Percentiles rank a stretch among this genome's conserved stretches.
Conservation (phyloP, 2,329 filamentous ascomycete species). For the Colletotrichum costaricense region DNA sequence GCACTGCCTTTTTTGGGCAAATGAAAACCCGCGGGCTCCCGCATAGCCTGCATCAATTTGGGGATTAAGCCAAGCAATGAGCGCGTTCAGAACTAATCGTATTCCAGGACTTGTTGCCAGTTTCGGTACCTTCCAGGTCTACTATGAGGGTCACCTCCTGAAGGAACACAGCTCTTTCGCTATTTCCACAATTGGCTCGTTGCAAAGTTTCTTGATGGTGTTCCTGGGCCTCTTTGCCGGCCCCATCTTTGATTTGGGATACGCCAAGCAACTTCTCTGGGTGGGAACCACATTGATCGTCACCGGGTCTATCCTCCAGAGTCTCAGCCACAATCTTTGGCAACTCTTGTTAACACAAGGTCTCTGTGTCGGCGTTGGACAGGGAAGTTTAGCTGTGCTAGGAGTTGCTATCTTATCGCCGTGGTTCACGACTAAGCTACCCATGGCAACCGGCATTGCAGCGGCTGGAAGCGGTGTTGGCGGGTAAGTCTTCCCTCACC, state of each 20-base stretch:
- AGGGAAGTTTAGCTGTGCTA: constrained; percentile 53
- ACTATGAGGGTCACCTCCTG: constrained; percentile 54
- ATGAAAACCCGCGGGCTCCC: background rate
- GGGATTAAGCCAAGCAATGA: constrained; percentile 16
- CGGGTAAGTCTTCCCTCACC: constrained; percentile 12
- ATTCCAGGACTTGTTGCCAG: constrained; percentile 51
- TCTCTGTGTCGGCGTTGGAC: constrained; percentile 57
- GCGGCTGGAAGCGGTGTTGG: constrained; percentile 46
- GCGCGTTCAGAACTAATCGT: background rate
- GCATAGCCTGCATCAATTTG: background rate
- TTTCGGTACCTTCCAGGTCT: constrained; percentile 66
- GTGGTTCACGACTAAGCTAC: constrained; percentile 46
- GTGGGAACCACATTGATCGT: constrained; percentile 54
- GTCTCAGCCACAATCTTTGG: constrained; percentile 55
- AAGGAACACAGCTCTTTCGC: constrained; percentile 14
- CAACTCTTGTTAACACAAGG: constrained; percentile 61
- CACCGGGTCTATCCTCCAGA: constrained; percentile 60
- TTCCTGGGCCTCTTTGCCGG: constrained; percentile 55
- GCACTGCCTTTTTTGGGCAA: background rate
- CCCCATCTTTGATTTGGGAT: constrained; percentile 59
- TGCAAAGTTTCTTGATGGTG: constrained; percentile 59
- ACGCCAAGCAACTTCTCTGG: constrained; percentile 52
- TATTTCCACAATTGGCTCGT: constrained; percentile 59
- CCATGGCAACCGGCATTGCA: constrained; percentile 47
- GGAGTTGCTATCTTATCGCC: constrained; percentile 45